Conservation (phyloP, 2,329 filamentous ascomycete species). For the Canariomyces notabilis region DNA sequence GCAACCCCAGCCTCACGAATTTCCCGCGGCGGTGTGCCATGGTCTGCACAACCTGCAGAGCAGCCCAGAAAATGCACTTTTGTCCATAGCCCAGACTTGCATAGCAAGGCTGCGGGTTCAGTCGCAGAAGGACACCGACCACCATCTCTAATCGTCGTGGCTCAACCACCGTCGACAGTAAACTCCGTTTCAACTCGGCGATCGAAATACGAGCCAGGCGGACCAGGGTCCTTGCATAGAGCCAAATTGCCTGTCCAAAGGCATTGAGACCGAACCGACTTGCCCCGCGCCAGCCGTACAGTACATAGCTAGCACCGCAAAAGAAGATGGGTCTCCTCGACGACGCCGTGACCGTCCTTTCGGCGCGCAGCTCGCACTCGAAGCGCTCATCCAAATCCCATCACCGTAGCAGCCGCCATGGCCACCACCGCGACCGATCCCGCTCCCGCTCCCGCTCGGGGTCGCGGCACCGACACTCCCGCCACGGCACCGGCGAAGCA, state of each 20-base stretch:
- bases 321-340: conserved; percentile 32
- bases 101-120: too few relatives aligned
- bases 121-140: too few relatives aligned
- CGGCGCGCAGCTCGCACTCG: conserved; percentile 26
- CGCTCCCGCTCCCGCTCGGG: conserved; percentile 29
- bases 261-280: not conserved
- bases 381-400: conserved; percentile 32
- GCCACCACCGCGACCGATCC: conserved; percentile 25
- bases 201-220: too few relatives aligned
- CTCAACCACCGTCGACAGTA: too few relatives aligned
- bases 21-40: conserved; percentile 5
- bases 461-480: conserved; percentile 21
- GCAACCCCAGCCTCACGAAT: conserved; percentile 15
- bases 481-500: conserved; percentile 28
- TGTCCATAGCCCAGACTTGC: too few relatives aligned
- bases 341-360: conserved; percentile 30
- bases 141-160: too few relatives aligned
- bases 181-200: too few relatives aligned
- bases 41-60: not conserved
- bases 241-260: too few relatives aligned
- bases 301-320: too few relatives aligned
- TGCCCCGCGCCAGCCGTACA: not conserved
- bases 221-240: too few relatives aligned
- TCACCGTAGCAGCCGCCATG: conserved; percentile 35
- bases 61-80: too few relatives aligned